Conservation (phyloP, 805 yeast species). For the Teunomyces aglyptinius region DNA sequence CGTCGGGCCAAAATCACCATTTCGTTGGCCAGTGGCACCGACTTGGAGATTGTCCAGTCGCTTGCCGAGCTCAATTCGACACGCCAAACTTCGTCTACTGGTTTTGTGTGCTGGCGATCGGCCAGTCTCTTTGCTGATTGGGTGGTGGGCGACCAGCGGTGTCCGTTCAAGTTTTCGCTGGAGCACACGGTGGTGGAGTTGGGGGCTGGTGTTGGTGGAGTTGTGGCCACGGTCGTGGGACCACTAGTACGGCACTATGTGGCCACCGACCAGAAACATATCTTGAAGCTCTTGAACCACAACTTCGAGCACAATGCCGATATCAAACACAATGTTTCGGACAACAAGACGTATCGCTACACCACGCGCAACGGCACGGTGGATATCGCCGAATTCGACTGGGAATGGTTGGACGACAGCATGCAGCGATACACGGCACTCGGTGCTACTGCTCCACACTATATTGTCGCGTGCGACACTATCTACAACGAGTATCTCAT, state of each 20-base stretch:
- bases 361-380: constrained; percentile 14
- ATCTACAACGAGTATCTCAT: constrained; percentile 62
- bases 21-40: constrained; percentile 19
- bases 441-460: constrained; percentile 33
- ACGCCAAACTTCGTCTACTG: constrained; percentile 49
- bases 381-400: constrained; percentile 55
- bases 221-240: constrained; percentile 43
- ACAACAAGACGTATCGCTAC: constrained; percentile 6
- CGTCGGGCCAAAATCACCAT: constrained; percentile 21
- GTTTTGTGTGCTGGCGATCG: constrained; percentile 62
- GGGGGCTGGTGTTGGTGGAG: constrained; percentile 62
- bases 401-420: constrained; percentile 52
- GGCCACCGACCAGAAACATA: constrained; percentile 58
- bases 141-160: constrained; percentile 34
- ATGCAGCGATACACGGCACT: constrained; percentile 16
- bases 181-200: constrained; percentile 46
- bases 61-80: constrained; percentile 32
- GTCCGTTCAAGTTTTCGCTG: constrained; percentile 23
- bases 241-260: constrained; percentile 36
- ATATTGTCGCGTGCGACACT: constrained; percentile 62
- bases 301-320: constrained; percentile 45
- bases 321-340: constrained; percentile 2
- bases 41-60: constrained; percentile 33
- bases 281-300: constrained; percentile 46
- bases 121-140: constrained; percentile 52